Conservation (phyloP, 2,329 filamentous ascomycete species). For the Penicillium sp. region DNA sequence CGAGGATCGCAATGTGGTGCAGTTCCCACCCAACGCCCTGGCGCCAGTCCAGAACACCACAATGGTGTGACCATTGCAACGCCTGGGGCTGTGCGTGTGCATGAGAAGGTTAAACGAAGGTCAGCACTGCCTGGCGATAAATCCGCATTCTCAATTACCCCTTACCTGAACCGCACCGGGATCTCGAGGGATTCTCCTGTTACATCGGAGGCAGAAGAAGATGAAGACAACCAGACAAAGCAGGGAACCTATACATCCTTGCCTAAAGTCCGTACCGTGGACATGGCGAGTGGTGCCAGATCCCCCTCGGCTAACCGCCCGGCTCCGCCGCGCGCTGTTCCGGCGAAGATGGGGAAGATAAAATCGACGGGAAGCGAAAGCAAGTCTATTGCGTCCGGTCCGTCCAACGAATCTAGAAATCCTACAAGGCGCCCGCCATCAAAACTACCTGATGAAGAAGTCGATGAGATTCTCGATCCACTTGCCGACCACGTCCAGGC, state of each 20-base stretch:
- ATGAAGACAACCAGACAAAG: slow-evolving; percentile 19
- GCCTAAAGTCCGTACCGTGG: slow-evolving; percentile 1
- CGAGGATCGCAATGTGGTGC: slow-evolving; percentile 39
- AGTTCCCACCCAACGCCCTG: slow-evolving; percentile 28
- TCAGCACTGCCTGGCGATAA: slow-evolving; percentile 69
- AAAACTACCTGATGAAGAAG: slow-evolving; percentile 14
- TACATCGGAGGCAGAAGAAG: slow-evolving; percentile 26
- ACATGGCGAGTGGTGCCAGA: not conserved
- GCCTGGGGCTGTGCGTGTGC: slow-evolving; percentile 43
- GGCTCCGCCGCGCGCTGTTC: slow-evolving; percentile 1
- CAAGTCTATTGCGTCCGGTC: not conserved
- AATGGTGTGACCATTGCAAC: slow-evolving; percentile 47
- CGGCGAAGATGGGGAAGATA: slow-evolving; percentile 6
- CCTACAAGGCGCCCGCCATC: slow-evolving; percentile 2
- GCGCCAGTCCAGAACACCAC: slow-evolving; percentile 31
- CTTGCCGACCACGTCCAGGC: slow-evolving; percentile 26
- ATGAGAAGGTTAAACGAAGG: slow-evolving; percentile 55
- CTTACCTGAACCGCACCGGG: slow-evolving; percentile 74
- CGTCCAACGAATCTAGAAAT: slow-evolving; percentile 5
- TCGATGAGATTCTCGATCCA: slow-evolving; percentile 17
- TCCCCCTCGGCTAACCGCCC: slow-evolving; percentile 4
- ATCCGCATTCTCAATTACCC: slow-evolving; percentile 88
- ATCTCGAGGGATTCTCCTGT: slow-evolving; percentile 43
- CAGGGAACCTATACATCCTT: slow-evolving; percentile 6
- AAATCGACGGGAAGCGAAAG: slow-evolving; percentile 4